Conservation (phyloP, 2,329 filamentous ascomycete species). For the Beauveria varroae region DNA sequence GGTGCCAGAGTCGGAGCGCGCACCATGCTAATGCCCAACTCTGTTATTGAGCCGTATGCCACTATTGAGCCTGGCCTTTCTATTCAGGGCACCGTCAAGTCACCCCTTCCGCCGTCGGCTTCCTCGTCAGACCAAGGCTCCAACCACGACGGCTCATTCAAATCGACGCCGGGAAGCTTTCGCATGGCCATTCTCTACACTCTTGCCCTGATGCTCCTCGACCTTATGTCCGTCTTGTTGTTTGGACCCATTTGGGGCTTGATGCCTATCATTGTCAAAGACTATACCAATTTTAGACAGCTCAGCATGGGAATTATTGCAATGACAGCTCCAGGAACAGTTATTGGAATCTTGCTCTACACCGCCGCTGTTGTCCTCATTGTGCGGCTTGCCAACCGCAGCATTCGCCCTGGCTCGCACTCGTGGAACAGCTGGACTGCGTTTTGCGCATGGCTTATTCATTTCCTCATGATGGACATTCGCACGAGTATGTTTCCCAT, state of each 20-base stretch:
- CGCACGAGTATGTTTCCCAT: conserved; percentile 14
- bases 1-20: conserved; percentile 16
- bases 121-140: neutral
- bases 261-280: conserved; percentile 10
- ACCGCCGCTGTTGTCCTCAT: neutral
- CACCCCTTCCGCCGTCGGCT: conserved; percentile 1
- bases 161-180: neutral
- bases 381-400: conserved; percentile 12
- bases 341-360: conserved; percentile 12
- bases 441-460: conserved; percentile 16
- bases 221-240: conserved; percentile 12
- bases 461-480: conserved; percentile 13
- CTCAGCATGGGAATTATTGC: conserved; percentile 8
- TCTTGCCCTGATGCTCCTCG: conserved; percentile 10
- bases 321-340: conserved; percentile 9
- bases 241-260: conserved; percentile 11
- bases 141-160: neutral
- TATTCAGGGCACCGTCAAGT: conserved; percentile 13
- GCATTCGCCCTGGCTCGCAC: conserved; percentile 14
- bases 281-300: conserved; percentile 12
- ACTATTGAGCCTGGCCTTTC: conserved; percentile 13
- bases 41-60: conserved; percentile 14
- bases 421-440: conserved; percentile 16
- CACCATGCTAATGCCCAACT: conserved; percentile 15
- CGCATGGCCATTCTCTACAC: conserved; percentile 12